These are phyloP conservation scores for Aureococcus anophagefferens DNA, from an alignment of 108 stramenopile species.

Conservation along the genomic window DNA sequence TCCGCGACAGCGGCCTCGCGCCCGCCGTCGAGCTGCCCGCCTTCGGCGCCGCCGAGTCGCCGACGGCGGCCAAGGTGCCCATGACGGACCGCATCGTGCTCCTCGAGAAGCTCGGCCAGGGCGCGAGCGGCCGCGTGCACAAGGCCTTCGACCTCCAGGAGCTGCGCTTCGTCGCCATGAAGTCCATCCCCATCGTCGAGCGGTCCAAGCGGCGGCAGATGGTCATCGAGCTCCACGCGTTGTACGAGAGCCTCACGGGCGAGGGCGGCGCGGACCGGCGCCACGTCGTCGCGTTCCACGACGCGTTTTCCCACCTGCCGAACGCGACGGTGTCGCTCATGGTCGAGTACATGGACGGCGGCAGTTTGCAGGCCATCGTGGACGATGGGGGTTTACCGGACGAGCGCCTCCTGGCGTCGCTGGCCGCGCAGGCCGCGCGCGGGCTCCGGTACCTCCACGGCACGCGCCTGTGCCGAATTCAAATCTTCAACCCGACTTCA, in stretches of 20 bases:
- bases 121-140: constrained; percentile 29
- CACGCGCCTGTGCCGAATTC: no score
- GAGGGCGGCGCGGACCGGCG: background rate
- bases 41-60: background rate
- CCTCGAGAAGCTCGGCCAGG: constrained; percentile 22
- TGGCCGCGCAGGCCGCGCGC: constrained; percentile 27
- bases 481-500: no score
- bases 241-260: constrained; percentile 12
- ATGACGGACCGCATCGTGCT: constrained; percentile 31
- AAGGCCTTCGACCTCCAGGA: constrained; percentile 26
- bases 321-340: constrained; percentile 32
- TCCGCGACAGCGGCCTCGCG: constrained; percentile 14
- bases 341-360: constrained; percentile 48
- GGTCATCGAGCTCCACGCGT: constrained; percentile 28
- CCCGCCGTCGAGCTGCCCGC: no score
- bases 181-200: constrained; percentile 3
- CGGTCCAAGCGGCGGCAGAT: constrained; percentile 30
- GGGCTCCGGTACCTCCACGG: constrained; percentile 30
- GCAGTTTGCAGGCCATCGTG: constrained; percentile 37
- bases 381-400: constrained; percentile 13
- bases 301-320: constrained; percentile 28
- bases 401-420: constrained; percentile 30
- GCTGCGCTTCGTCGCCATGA: constrained; percentile 26
- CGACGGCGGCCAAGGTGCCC: background rate
- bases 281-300: constrained; percentile 24